Evolutionary conservation across 1,284 basidiomycete species (phyloP).

Genomic region (Psilocybe mexicana): DNA sequence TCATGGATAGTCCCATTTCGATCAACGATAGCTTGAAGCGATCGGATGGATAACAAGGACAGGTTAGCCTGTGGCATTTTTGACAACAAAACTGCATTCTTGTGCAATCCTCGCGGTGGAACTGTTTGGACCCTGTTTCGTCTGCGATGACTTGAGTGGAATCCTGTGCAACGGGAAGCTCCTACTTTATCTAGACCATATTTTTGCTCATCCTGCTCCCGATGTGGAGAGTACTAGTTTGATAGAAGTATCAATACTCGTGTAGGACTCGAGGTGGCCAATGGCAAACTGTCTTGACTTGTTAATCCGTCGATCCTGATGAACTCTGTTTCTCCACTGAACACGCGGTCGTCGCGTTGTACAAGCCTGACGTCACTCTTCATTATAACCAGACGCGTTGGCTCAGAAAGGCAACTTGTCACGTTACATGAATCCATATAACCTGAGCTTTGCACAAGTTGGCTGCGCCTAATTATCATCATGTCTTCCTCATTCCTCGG

Average conservation of each 20-base stretch:
- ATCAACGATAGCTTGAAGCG: slow-evolving; percentile 25
- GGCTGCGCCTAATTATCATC: slow-evolving; percentile 1
- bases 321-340: slow-evolving; percentile 7
- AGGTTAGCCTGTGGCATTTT: background rate
- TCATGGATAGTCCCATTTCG: slow-evolving; percentile 36
- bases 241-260: slow-evolving; percentile 5
- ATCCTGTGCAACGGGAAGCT: no score
- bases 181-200: background rate
- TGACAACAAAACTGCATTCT: no score
- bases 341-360: slow-evolving; percentile 24
- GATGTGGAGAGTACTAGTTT: background rate
- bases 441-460: slow-evolving; percentile 10
- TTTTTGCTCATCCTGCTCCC: background rate
- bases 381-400: slow-evolving; percentile 11
- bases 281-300: background rate
- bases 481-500: slow-evolving; percentile 39
- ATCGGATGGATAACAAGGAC: slow-evolving; percentile 4
- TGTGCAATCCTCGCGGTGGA: no score
- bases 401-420: slow-evolving; percentile 12
- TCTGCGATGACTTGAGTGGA: background rate
- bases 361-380: slow-evolving; percentile 23
- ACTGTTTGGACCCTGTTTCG: background rate
- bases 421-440: slow-evolving; percentile 21
- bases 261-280: slow-evolving; percentile 19
- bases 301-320: background rate